Conservation (phyloP, 2,329 filamentous ascomycete genomes). For the Pyricularia pennisetigena region DNA sequence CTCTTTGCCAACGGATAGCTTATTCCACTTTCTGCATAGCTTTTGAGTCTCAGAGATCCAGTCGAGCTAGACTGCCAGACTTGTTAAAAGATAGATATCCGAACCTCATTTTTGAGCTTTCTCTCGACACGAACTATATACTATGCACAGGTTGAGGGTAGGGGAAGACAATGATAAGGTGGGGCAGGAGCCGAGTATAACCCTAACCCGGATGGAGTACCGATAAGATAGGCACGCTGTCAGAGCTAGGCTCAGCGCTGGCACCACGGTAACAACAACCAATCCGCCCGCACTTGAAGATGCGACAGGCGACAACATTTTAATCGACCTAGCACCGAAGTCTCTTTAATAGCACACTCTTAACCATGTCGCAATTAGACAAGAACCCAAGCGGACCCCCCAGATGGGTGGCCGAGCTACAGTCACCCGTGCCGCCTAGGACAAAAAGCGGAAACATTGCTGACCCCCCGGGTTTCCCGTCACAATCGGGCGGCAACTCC, state of each 20-base stretch:
- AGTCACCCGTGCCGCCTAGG: constrained; percentile 56
- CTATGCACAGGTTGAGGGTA: neutral
- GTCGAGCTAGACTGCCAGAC: neutral
- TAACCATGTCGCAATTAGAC: constrained; percentile 17
- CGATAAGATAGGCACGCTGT: neutral
- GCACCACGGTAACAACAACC: neutral
- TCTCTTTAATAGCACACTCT: neutral
- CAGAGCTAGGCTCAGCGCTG: neutral
- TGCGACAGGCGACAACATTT: neutral
- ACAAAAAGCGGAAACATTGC: constrained; percentile 59
- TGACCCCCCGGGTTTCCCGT: constrained; percentile 78
- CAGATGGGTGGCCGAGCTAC: constrained; percentile 76
- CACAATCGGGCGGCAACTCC: constrained; percentile 36
- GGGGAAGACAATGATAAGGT: no score
- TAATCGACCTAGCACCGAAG: neutral
- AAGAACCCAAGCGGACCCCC: constrained; percentile 33
- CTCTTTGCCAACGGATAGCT: neutral
- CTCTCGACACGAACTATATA: neutral
- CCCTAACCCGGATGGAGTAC: neutral
- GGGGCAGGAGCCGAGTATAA: neutral
- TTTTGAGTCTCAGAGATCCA: neutral
- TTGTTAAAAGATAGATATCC: neutral
- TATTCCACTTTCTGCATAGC: neutral
- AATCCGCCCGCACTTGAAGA: neutral
- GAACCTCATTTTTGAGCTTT: neutral